phyloP scores from a whole-genome alignment of 129 eudicot genomes.

The Arctium minus region DNA sequence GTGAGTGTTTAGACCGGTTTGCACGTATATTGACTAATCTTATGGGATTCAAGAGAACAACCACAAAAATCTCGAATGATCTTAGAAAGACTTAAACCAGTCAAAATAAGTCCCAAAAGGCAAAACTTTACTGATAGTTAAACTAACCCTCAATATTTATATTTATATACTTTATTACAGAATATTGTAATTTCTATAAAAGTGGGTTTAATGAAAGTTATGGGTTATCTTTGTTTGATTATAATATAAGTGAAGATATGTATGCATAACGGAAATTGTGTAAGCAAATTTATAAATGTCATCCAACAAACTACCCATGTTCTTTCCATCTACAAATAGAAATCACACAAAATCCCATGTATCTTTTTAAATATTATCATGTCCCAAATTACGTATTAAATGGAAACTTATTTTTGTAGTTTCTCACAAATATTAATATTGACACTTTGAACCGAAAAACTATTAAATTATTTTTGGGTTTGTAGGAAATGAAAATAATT shows the following conservation, averaged over 20 bases:
- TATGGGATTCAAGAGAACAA: too few relatives aligned
- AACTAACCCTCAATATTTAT: too few relatives aligned
- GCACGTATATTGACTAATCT: background rate
- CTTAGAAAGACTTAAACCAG: background rate
- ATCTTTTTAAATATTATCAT: background rate
- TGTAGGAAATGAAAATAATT: too few relatives aligned
- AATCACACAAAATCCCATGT: background rate
- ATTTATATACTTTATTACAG: too few relatives aligned
- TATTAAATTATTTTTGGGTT: too few relatives aligned
- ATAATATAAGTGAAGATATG: background rate
- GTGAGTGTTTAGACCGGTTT: too few relatives aligned
- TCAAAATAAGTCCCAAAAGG: background rate
- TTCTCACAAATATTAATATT: too few relatives aligned
- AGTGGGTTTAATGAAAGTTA: background rate
- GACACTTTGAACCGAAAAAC: too few relatives aligned
- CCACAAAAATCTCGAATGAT: too few relatives aligned
- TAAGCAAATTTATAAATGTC: background rate
- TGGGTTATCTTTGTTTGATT: background rate
- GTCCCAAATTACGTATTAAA: too few relatives aligned
- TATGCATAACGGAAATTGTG: background rate
- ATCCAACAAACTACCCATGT: background rate
- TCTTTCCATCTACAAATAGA: background rate
- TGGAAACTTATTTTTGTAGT: too few relatives aligned
- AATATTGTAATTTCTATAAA: background rate
- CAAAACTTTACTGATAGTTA: background rate